Percentiles rank a stretch among this genome's conserved stretches.
These are phyloP conservation scores for Catenaria anguillulae DNA, from an alignment of 371 early-diverging fungal species.

Conservation along the genomic window DNA sequence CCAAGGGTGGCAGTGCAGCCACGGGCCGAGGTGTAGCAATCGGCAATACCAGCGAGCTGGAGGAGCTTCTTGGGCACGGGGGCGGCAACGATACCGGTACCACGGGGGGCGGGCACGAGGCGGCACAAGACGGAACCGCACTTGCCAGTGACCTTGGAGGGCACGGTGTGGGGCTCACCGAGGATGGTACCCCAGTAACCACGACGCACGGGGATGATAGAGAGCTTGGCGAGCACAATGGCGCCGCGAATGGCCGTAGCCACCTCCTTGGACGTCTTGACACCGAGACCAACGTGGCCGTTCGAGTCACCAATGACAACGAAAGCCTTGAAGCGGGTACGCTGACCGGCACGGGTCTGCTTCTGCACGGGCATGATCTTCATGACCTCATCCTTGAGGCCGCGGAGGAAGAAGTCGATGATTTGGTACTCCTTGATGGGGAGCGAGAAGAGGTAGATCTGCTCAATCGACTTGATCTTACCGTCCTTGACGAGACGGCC, in stretches of 20 bases:
- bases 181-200: slow-evolving; percentile 98
- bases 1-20: slow-evolving; percentile 84
- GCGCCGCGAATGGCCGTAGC: slow-evolving; percentile 98
- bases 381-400: slow-evolving; percentile 98
- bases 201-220: slow-evolving; percentile 95
- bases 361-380: slow-evolving; percentile 99
- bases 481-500: slow-evolving; percentile 91
- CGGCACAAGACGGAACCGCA: slow-evolving; percentile 94
- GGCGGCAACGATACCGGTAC: slow-evolving; percentile 98
- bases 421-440: slow-evolving; percentile 99
- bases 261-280: slow-evolving; percentile 99
- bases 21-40: slow-evolving; percentile 92
- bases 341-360: slow-evolving; percentile 99
- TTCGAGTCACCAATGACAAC: slow-evolving; percentile 96
- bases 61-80: slow-evolving; percentile 96
- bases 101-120: slow-evolving; percentile 95
- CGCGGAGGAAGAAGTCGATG: slow-evolving; percentile 90
- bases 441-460: slow-evolving; percentile 94
- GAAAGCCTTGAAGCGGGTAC: slow-evolving; percentile 99
- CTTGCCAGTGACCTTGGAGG: slow-evolving; percentile 97
- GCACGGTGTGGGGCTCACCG: slow-evolving; percentile 98
- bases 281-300: slow-evolving; percentile 98
- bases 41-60: slow-evolving; percentile 96
- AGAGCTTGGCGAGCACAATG: slow-evolving; percentile 96
- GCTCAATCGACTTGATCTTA: slow-evolving; percentile 83